Conservation (phyloP, 2,329 filamentous ascomycete species). For the Penicillium paneum region DNA sequence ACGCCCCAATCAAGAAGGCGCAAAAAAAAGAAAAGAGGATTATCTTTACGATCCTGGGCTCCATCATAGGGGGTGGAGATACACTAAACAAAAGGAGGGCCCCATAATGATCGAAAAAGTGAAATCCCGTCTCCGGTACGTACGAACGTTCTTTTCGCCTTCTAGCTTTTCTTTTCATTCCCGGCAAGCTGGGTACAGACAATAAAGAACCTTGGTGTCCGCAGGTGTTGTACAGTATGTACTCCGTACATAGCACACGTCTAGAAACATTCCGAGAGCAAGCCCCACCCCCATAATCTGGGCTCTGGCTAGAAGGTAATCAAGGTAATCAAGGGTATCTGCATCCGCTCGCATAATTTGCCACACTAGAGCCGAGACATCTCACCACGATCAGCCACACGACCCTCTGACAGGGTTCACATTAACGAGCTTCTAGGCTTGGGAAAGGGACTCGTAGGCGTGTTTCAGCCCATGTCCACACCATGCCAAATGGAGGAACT, state of each 20-base stretch:
- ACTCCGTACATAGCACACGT: not conserved
- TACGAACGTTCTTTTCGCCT: conserved; percentile 28
- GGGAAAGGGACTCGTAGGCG: conserved; percentile 2
- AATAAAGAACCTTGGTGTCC: not conserved
- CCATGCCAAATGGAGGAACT: not conserved
- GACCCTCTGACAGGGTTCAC: not conserved
- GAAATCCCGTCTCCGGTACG: conserved; percentile 23
- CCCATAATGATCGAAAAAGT: not conserved
- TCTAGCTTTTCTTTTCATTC: conserved; percentile 22
- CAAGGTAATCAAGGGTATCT: conserved; percentile 7
- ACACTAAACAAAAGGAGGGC: conserved; percentile 6
- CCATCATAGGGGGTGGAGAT: conserved; percentile 28
- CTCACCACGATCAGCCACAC: not conserved
- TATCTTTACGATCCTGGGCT: conserved; percentile 10
- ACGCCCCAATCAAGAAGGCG: not conserved
- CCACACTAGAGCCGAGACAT: conserved; percentile 16
- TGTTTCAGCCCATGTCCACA: conserved; percentile 21
- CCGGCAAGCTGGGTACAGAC: conserved; percentile 15
- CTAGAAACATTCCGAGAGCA: conserved; percentile 16
- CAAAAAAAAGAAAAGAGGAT: not conserved
- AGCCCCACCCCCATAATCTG: conserved; percentile 21
- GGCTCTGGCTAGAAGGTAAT: not conserved
- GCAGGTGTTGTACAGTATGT: not conserved
- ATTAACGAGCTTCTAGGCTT: not conserved
- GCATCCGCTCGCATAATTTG: conserved; percentile 10